phyloP scores from a whole-genome alignment of 768 basidiomycete species.

The Leccinum olivaceopallidum region DNA sequence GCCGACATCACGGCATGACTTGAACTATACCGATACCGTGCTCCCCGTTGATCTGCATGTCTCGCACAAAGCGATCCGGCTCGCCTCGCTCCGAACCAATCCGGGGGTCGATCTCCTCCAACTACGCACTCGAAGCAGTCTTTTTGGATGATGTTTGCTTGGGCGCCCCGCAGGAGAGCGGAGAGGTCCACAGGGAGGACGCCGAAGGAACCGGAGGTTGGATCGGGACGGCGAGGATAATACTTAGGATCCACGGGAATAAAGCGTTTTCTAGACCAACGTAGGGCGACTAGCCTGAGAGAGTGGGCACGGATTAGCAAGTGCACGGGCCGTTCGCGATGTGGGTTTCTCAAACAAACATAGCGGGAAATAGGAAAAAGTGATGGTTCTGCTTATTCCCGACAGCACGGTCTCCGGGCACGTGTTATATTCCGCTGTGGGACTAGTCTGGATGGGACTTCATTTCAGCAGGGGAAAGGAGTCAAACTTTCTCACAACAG shows the following conservation, averaged over 20 bases:
- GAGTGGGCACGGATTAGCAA: too few species aligned
- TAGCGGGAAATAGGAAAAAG: constrained; percentile 13
- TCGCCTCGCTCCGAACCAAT: constrained; percentile 24
- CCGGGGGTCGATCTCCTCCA: constrained; percentile 23
- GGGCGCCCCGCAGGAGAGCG: neutral
- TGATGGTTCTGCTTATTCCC: constrained; percentile 17
- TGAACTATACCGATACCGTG: neutral
- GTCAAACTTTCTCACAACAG: constrained; percentile 15
- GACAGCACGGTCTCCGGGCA: constrained; percentile 17
- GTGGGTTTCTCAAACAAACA: constrained; percentile 21
- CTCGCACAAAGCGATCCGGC: constrained; percentile 20
- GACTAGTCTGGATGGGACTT: constrained; percentile 3
- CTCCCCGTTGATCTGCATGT: neutral
- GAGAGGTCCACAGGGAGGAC: neutral
- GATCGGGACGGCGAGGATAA: constrained; percentile 20
- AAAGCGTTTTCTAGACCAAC: too few species aligned
- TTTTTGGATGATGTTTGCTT: constrained; percentile 22
- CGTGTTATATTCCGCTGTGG: constrained; percentile 18
- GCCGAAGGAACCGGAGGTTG: constrained; percentile 12
- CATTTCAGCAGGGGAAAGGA: neutral
- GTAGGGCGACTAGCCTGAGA: too few species aligned
- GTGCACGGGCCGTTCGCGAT: neutral
- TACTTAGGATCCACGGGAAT: constrained; percentile 12
- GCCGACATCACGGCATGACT: neutral
- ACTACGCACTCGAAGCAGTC: constrained; percentile 21